A percentile compares a stretch with the other conserved stretches of the same genome.
phyloP scores from a whole-genome alignment of 768 basidiomycete genomes.

The Collybiopsis luxurians region DNA sequence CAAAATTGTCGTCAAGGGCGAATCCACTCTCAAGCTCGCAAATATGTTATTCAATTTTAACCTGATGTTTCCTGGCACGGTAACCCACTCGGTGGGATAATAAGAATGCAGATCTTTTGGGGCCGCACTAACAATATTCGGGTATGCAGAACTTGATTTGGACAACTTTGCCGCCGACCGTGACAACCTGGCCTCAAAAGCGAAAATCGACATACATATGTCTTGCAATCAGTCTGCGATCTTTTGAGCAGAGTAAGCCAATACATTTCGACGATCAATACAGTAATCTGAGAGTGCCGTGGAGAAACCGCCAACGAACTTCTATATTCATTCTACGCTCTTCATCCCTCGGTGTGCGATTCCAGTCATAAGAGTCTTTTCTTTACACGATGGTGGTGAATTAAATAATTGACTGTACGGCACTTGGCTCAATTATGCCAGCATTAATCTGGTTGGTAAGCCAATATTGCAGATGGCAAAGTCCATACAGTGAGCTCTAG shows the following conservation, averaged over 20 bases:
- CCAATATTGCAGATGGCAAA: constrained; percentile 26
- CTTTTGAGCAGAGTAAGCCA: constrained; percentile 50
- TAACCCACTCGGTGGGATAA: constrained; percentile 49
- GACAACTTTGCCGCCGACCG: constrained; percentile 43
- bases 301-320: constrained; percentile 57
- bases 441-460: constrained; percentile 48
- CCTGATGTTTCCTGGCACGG: constrained; percentile 62
- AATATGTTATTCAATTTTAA: constrained; percentile 57
- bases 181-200: constrained; percentile 33
- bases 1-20: constrained; percentile 57
- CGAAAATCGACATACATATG: constrained; percentile 33
- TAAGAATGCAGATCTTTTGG: neutral
- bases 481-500: constrained; percentile 33
- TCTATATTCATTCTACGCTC: constrained; percentile 55
- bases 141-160: constrained; percentile 41
- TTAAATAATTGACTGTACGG: constrained; percentile 30
- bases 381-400: constrained; percentile 30
- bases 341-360: constrained; percentile 53
- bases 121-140: neutral
- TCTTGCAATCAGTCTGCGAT: constrained; percentile 44
- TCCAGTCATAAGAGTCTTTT: constrained; percentile 49
- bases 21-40: constrained; percentile 52
- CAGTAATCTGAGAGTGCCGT: constrained; percentile 48
- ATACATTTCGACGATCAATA: constrained; percentile 44
- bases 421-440: constrained; percentile 49